phyloP scores from a whole-genome alignment of 441 rosid genomes.

The Euphorbia neoarborescens region DNA sequence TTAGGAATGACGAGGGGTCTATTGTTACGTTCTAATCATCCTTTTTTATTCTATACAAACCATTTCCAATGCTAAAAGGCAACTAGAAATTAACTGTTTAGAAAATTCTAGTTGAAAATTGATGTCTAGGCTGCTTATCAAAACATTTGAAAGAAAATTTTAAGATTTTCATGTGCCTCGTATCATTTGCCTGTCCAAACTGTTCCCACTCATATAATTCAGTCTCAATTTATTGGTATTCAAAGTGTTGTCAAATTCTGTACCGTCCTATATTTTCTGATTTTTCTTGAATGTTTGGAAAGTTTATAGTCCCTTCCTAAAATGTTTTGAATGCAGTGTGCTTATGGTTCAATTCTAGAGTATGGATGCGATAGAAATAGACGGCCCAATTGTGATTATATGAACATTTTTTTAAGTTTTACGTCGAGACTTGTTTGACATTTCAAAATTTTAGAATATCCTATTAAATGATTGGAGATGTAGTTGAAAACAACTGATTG shows the following conservation, averaged over 20 bases:
- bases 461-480: background rate
- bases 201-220: background rate
- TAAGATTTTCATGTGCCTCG: background rate
- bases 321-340: background rate
- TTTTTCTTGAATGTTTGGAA: background rate
- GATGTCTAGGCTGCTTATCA: background rate
- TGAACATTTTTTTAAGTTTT: background rate
- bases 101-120: constrained; percentile 3
- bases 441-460: background rate
- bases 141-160: background rate
- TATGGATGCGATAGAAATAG: background rate
- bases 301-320: background rate
- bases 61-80: background rate
- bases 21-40: background rate
- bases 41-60: background rate
- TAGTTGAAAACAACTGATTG: background rate
- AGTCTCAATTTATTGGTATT: background rate
- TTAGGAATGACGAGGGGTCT: background rate
- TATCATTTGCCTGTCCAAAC: constrained; percentile 5
- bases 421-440: background rate
- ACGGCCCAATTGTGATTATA: background rate
- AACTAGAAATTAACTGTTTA: background rate
- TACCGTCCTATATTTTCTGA: background rate
- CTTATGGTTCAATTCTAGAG: background rate
- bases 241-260: background rate